A percentile compares a stretch with the other conserved stretches of the same genome.
These are phyloP conservation scores for Ceratobasidium theobromae DNA, from an alignment of 1,284 basidiomycete species.

Conservation along the genomic window DNA sequence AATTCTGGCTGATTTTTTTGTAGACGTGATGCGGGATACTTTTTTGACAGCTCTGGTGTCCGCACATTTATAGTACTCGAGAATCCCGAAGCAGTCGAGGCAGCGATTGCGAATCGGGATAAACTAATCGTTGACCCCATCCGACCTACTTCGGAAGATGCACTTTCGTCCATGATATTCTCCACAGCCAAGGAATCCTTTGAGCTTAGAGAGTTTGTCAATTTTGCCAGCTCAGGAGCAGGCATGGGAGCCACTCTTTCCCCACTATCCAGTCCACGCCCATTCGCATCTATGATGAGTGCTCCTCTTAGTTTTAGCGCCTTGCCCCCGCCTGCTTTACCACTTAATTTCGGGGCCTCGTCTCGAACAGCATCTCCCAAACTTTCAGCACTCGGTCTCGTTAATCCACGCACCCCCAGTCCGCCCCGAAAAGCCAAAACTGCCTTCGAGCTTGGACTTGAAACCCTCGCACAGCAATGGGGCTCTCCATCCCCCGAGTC, in stretches of 20 bases:
- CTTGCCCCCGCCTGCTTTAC: constrained; percentile 19
- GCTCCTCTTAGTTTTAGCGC: constrained; percentile 24
- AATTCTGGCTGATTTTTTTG: background rate
- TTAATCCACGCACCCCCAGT: constrained; percentile 28
- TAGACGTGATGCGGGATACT: constrained; percentile 24
- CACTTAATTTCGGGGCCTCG: background rate
- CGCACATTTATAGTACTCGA: constrained; percentile 20
- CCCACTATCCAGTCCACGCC: constrained; percentile 22
- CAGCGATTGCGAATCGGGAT: constrained; percentile 28
- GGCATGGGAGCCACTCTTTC: constrained; percentile 26
- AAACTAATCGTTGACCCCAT: constrained; percentile 24
- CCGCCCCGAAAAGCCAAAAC: constrained; percentile 17
- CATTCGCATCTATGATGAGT: background rate
- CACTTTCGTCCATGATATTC: constrained; percentile 7
- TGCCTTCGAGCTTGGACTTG: constrained; percentile 20
- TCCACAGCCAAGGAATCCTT: constrained; percentile 22
- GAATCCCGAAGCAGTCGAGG: constrained; percentile 6
- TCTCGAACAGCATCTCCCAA: constrained; percentile 11
- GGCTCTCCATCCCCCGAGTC: constrained; percentile 19
- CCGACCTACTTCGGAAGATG: constrained; percentile 4
- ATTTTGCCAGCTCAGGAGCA: constrained; percentile 27
- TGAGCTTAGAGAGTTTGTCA: constrained; percentile 24
- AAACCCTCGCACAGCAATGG: constrained; percentile 28
- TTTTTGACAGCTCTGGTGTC: constrained; percentile 27
- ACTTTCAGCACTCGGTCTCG: constrained; percentile 21